Base-by-base conservation (phyloP, 768 basidiomycete species). In the Suillus subalutaceus region DNA sequence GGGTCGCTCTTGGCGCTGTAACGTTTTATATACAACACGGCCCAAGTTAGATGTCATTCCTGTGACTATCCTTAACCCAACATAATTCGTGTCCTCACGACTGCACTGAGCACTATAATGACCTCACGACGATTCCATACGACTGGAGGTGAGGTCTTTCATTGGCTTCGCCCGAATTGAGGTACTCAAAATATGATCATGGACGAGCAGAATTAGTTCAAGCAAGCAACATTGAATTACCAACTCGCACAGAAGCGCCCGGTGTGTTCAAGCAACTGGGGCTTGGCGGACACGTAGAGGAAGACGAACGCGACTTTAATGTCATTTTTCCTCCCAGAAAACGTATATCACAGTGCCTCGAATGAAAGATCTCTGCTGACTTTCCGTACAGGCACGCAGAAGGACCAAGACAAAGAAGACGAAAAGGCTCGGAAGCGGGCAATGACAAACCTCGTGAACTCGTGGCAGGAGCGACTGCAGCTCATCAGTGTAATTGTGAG, bases 391-490 rank as follows among this genome's bases (percentile, higher is more conserved):
- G 82, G 76, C 41, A 81, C 84, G 1, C 86, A 87, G 66, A 75
- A 79, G 60, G 82, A 86, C 1, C 86, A 88, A 68, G 77, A 88
- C 67, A 69, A 77, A 9, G 75, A 72, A 32, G 88, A 88, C 65
- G 83, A 83, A 9, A 73, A 80, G 65, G 80, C 79, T 15, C 76
- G 79, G 46, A 77, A 76, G 68, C 79, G 81, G 60, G 85, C 83
- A 3, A 78, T 83, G 77, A 81, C 74, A 59, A 83, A 85, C 50
- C 79, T 88, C 3, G 79, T 86, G n/a, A 81, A 83, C 69, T 85
- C 85, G 4, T 89, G 88, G 88, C 83, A 85, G 79, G 87, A 88
- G 66, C 79, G 87, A 50, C 79, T 88, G 52, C 86, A 88, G 74
- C 76, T 88, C 13, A 87, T 89, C 73, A 84, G 81, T 48, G 81